A percentile compares a stretch with the other conserved stretches of the same genome.
Conservation (phyloP, 345 rosid species). For the Syzygium aqueum region DNA sequence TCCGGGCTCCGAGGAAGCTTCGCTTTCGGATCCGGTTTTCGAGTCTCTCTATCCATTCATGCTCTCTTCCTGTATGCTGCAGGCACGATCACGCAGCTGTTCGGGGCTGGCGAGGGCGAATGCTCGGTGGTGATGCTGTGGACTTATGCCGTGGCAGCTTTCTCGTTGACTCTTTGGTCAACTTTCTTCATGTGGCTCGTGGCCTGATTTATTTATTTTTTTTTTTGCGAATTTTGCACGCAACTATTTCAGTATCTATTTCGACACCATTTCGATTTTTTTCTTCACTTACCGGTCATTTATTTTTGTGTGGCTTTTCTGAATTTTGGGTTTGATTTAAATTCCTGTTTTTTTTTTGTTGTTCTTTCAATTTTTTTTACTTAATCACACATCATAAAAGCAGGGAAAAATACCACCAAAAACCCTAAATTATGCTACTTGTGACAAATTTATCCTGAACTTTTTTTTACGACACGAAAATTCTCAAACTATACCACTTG, state of each 20-base stretch:
- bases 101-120: constrained; percentile 23
- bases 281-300: background rate
- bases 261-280: background rate
- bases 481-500: too few relatives aligned
- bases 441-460: too few relatives aligned
- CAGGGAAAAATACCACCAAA: too few relatives aligned
- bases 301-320: background rate
- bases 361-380: background rate
- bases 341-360: background rate
- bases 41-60: too few relatives aligned
- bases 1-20: background rate
- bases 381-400: background rate
- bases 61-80: background rate
- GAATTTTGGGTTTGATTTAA: background rate
- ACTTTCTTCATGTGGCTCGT: constrained; percentile 29
- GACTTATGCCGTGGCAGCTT: constrained; percentile 15
- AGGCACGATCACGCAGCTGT: constrained; percentile 31
- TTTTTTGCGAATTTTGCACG: background rate
- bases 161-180: constrained; percentile 32
- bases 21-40: background rate
- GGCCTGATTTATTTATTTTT: background rate
- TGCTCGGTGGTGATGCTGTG: constrained; percentile 28
- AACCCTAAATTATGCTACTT: too few relatives aligned
- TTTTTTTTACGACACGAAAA: too few relatives aligned
- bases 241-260: background rate